Base-by-base conservation (phyloP, 106 monocot species). In the Alisma plantagoaquatica region DNA sequence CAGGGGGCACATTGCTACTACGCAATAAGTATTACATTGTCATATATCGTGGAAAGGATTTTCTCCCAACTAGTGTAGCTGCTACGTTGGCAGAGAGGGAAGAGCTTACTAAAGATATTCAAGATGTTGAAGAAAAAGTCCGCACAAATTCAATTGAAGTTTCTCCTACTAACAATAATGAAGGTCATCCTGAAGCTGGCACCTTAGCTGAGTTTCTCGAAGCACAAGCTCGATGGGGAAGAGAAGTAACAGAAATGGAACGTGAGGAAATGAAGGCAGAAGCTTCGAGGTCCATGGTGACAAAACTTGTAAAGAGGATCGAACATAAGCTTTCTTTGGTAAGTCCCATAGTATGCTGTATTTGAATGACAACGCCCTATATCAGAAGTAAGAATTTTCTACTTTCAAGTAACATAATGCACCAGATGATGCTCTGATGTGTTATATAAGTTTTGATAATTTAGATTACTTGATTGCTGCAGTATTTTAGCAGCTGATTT, bases 1-100 rank as follows among this genome's bases (percentile, higher is more conserved):
- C 90, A 43, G 98, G 98, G 54, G 98, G 98, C 32, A 67, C 68
- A 15, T 82, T 98, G 46, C 80, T 98, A 59, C 89, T 76, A 28
- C 72, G 90, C 31, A 98, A 98, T 67, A 98, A 90, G 59, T 98
- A 66, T 61, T 98, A 81, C 54, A 98, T 98, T 69, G 85, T 98
- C 54, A 85, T 98, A 44, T 98, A 98, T 60, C 89, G 98, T 44
- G 98, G 98, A 21, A 98, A 98, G 56, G 98, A 98, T 69, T 98
- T 90, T 57, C 75, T 98, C 56, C 90, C 98, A 46, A 48, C 81
- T 17, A 54, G 76, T 67, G 90, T 98, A 10, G 81, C 85, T 2
- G 50, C 53, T 68, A 76, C 69, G 66, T 75, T 98, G 68, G 82
- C 82, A 47, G 90, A 98, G 85, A 81, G 98, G 49, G 61, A 90